Percentiles rank a stretch among this genome's conserved stretches.
Evolutionary conservation across 768 basidiomycete species (phyloP).

Genomic region (Lentinula sp.): DNA sequence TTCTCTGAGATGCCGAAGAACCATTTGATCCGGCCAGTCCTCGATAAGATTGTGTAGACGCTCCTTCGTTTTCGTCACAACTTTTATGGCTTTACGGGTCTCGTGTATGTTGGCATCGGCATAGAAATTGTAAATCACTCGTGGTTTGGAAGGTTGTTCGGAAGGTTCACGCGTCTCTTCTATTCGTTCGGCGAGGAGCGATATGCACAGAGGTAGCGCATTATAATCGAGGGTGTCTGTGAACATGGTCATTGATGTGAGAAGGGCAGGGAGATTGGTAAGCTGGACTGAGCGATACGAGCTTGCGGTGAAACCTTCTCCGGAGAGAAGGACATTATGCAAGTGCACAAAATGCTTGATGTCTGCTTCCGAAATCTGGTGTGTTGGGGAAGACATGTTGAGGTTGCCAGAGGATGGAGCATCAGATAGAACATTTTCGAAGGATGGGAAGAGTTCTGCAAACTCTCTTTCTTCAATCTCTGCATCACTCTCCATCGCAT

Average conservation of each 20-base stretch:
- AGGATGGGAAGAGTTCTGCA: slow-evolving; percentile 78
- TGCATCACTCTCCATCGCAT: slow-evolving; percentile 56
- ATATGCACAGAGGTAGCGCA: slow-evolving; percentile 47
- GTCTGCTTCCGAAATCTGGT: slow-evolving; percentile 27
- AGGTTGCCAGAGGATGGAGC: not conserved
- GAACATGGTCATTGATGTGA: slow-evolving; percentile 12
- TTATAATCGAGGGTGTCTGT: slow-evolving; percentile 42
- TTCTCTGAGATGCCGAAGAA: slow-evolving; percentile 75
- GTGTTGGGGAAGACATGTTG: slow-evolving; percentile 8
- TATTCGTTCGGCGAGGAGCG: slow-evolving; percentile 38
- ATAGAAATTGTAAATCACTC: slow-evolving; percentile 67
- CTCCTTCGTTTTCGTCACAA: slow-evolving; percentile 43
- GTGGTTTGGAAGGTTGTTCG: slow-evolving; percentile 9
- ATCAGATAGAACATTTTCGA: slow-evolving; percentile 46
- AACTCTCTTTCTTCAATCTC: slow-evolving; percentile 85
- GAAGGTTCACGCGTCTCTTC: slow-evolving; percentile 21
- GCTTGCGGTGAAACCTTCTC: not conserved
- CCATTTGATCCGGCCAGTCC: slow-evolving; percentile 98
- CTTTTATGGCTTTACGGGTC: slow-evolving; percentile 48
- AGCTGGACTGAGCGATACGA: not conserved
- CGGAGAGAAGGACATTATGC: slow-evolving; percentile 39
- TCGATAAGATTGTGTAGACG: slow-evolving; percentile 53
- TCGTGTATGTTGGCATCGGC: slow-evolving; percentile 69
- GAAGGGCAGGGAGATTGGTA: slow-evolving; percentile 23
- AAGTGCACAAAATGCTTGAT: slow-evolving; percentile 36